Percentiles rank a stretch among this genome's conserved stretches.
Conservation (phyloP, 2,329 filamentous ascomycete genomes). For the Aspergillus amoenus region DNA sequence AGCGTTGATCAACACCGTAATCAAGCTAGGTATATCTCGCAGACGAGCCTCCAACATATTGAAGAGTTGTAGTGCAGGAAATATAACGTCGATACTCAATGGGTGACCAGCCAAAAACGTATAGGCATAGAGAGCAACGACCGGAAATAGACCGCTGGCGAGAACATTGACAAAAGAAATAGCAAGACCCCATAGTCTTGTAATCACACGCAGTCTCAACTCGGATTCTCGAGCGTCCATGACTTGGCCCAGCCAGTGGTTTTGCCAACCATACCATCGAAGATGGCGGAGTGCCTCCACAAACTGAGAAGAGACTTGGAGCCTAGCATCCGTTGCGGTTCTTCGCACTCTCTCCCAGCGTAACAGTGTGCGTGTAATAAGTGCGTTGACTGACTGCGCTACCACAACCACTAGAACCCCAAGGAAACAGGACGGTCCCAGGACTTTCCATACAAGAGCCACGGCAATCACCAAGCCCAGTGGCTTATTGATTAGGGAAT, state of each 20-base stretch:
- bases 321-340: constrained; percentile 70
- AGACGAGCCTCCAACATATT: constrained; percentile 70
- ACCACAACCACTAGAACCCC: constrained; percentile 68
- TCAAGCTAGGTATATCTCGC: constrained; percentile 70
- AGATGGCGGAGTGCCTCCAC: constrained; percentile 81
- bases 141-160: constrained; percentile 72
- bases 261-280: constrained; percentile 81
- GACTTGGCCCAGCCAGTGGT: constrained; percentile 69
- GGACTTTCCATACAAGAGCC: constrained; percentile 71
- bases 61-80: constrained; percentile 82
- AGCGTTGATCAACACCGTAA: constrained; percentile 76
- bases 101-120: constrained; percentile 68
- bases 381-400: constrained; percentile 68
- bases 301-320: constrained; percentile 80
- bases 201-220: constrained; percentile 63
- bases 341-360: constrained; percentile 70
- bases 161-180: constrained; percentile 71
- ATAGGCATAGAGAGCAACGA: constrained; percentile 78
- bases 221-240: constrained; percentile 68
- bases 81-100: constrained; percentile 77
- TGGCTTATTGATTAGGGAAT: constrained; percentile 72
- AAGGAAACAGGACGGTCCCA: constrained; percentile 76
- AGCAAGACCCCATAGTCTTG: constrained; percentile 60
- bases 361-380: constrained; percentile 66
- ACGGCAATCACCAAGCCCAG: constrained; percentile 73